These are phyloP conservation scores for Dillenia suffruticosa DNA, from an alignment of 164 flowering plant genomes.

Conservation along the genomic window DNA sequence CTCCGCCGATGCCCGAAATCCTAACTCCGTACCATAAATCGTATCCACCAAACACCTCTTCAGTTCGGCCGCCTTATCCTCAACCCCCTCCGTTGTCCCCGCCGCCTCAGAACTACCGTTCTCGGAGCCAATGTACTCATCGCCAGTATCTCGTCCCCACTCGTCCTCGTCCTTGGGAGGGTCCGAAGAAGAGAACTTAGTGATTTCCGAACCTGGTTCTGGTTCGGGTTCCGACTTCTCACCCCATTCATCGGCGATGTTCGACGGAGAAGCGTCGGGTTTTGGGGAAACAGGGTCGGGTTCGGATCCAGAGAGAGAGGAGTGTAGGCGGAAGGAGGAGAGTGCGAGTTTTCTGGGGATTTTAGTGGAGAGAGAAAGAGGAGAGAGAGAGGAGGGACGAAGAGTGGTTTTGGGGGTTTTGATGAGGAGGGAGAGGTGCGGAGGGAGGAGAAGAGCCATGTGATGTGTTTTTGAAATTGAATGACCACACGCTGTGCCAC, in stretches of 20 bases:
- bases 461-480: not conserved
- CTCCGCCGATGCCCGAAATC: slow-evolving; percentile 64
- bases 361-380: too few relatives aligned
- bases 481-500: too few relatives aligned
- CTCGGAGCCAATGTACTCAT: slow-evolving; percentile 6
- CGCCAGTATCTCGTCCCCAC: slow-evolving; percentile 45
- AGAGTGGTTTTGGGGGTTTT: slow-evolving; percentile 12
- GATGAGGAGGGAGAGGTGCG: slow-evolving; percentile 15
- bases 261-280: not conserved
- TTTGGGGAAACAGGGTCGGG: not conserved
- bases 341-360: slow-evolving; percentile 1
- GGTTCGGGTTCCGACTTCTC: slow-evolving; percentile 49
- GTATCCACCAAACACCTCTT: slow-evolving; percentile 78
- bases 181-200: slow-evolving; percentile 47
- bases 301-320: slow-evolving; percentile 8
- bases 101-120: slow-evolving; percentile 23
- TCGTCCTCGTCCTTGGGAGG: slow-evolving; percentile 73
- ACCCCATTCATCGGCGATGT: slow-evolving; percentile 71
- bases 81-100: slow-evolving; percentile 4
- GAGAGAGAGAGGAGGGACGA: not conserved
- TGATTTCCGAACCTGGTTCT: slow-evolving; percentile 28
- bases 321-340: slow-evolving; percentile 11
- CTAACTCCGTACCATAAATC: slow-evolving; percentile 72
- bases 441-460: slow-evolving; percentile 22
- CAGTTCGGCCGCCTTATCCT: slow-evolving; percentile 41